Conservation (phyloP, 345 rosid species). For the Theobroma cacao region DNA sequence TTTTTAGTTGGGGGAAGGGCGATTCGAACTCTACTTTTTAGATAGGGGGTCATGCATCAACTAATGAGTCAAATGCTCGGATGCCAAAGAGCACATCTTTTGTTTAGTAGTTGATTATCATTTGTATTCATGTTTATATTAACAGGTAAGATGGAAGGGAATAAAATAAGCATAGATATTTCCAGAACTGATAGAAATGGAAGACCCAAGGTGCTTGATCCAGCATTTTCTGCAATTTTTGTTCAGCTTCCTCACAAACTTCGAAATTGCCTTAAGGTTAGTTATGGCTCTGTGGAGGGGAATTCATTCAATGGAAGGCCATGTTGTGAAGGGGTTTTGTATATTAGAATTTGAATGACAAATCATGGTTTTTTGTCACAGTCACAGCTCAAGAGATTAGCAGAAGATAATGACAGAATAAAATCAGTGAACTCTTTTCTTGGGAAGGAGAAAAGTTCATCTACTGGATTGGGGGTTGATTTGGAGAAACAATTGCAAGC, state of each 20-base stretch:
- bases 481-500: constrained; percentile 60
- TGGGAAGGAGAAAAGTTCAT: constrained; percentile 37
- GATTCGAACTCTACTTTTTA: too few relatives aligned
- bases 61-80: too few relatives aligned
- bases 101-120: neutral
- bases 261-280: constrained; percentile 46
- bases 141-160: constrained; percentile 39
- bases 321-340: neutral
- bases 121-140: constrained; percentile 17
- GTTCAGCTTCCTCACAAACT: constrained; percentile 58
- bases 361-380: constrained; percentile 24
- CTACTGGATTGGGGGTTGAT: constrained; percentile 39
- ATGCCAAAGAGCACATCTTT: neutral
- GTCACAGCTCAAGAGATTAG: constrained; percentile 54
- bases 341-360: neutral
- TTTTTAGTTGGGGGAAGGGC: too few relatives aligned
- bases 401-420: constrained; percentile 29
- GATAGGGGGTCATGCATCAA: too few relatives aligned
- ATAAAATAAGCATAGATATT: constrained; percentile 22
- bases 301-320: neutral
- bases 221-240: constrained; percentile 47
- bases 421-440: constrained; percentile 27
- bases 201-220: constrained; percentile 45
- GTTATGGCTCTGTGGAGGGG: constrained; percentile 10
- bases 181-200: constrained; percentile 29